Percentiles rank a stretch among this genome's conserved stretches.
These are phyloP conservation scores for Cyclotella kingstonii DNA, from an alignment of 108 stramenopile genomes.

Conservation along the genomic window DNA sequence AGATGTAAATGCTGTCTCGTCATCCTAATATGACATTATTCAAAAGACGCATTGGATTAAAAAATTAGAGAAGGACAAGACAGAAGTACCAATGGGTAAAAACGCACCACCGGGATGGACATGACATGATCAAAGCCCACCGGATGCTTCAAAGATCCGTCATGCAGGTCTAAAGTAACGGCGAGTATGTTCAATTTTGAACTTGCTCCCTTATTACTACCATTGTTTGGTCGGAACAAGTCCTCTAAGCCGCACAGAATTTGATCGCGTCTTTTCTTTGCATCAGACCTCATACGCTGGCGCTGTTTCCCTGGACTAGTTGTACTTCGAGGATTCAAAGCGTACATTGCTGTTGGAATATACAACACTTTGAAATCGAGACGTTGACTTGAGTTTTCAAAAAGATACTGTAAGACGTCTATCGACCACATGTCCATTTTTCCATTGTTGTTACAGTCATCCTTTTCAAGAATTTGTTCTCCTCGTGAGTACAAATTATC, in stretches of 20 bases:
- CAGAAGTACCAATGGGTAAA: background rate
- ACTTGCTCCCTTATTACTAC: background rate
- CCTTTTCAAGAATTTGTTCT: background rate
- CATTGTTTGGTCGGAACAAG: conserved; percentile 16
- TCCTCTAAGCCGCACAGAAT: conserved; percentile 50
- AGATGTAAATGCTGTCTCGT: conserved; percentile 44
- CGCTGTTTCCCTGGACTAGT: conserved; percentile 85
- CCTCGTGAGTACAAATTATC: conserved; percentile 30
- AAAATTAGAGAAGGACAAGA: background rate
- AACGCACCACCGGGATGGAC: conserved; percentile 38
- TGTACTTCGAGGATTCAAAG: conserved; percentile 53
- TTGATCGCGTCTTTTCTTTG: conserved; percentile 63
- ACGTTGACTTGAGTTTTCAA: background rate
- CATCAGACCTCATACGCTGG: conserved; percentile 83
- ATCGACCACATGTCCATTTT: conserved; percentile 23
- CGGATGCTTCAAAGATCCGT: conserved; percentile 74
- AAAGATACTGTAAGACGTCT: conserved; percentile 14
- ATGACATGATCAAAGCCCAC: conserved; percentile 39
- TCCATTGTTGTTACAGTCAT: background rate
- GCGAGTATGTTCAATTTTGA: conserved; percentile 15
- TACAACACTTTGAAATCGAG: conserved; percentile 64
- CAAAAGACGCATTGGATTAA: background rate
- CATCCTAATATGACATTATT: conserved; percentile 14
- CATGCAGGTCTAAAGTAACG: conserved; percentile 71
- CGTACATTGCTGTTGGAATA: conserved; percentile 90